Percentiles rank a stretch among this genome's conserved stretches.
Conservation (phyloP, 2,329 filamentous ascomycete genomes). For the Balansia obtecta region DNA sequence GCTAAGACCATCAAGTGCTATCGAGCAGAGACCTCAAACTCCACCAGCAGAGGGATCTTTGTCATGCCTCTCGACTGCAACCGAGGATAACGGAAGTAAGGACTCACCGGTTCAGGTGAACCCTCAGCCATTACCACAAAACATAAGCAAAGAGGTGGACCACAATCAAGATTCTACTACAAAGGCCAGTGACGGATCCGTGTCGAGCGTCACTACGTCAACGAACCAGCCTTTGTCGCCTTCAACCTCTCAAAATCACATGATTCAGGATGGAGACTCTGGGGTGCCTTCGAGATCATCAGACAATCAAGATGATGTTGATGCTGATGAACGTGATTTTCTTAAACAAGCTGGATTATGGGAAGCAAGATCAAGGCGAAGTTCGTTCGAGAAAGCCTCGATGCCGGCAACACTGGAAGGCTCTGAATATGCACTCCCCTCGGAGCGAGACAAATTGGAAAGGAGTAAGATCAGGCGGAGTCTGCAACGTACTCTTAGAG, state of each 20-base stretch:
- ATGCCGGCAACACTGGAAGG: conserved; percentile 21
- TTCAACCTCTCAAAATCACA: conserved; percentile 10
- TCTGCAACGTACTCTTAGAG: conserved; percentile 78
- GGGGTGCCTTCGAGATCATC: conserved; percentile 9
- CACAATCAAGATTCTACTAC: conserved; percentile 10
- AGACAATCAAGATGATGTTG: conserved; percentile 33
- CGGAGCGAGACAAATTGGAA: conserved; percentile 39
- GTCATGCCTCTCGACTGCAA: conserved; percentile 10
- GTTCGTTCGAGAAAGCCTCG: conserved; percentile 22
- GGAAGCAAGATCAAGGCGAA: conserved; percentile 23
- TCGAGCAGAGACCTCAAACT: conserved; percentile 15
- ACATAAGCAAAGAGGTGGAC: conserved; percentile 12
- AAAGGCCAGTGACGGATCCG: conserved; percentile 17
- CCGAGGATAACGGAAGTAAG: conserved; percentile 9
- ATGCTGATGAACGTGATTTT: conserved; percentile 55
- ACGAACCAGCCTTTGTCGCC: conserved; percentile 14
- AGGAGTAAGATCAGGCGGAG: conserved; percentile 67
- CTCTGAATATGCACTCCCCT: conserved; percentile 20
- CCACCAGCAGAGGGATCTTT: conserved; percentile 14
- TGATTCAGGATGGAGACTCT: conserved; percentile 11
- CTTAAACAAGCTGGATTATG: conserved; percentile 56
- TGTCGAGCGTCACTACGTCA: conserved; percentile 19
- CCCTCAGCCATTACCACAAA: conserved; percentile 19
- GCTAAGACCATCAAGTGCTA: conserved; percentile 13
- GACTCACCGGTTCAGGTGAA: conserved; percentile 17